Percentiles rank a stretch among this genome's conserved stretches.
Evolutionary conservation across 1,139 yeast genomes (phyloP).

Genomic region (Yamadazyma sp.): DNA sequence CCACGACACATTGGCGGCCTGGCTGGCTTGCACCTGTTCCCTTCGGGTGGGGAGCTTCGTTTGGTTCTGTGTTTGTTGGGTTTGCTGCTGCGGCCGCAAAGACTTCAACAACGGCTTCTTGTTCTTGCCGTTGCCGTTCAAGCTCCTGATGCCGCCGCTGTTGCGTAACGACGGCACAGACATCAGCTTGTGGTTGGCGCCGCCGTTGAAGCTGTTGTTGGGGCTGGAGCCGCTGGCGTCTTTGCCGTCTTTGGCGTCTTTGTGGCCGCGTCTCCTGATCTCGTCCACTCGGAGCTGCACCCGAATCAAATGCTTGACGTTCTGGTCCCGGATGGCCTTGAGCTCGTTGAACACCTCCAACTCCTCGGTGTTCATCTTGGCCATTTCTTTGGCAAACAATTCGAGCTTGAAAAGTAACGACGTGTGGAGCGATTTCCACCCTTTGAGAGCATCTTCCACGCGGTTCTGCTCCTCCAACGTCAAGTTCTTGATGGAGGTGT

Average conservation of each 20-base stretch:
- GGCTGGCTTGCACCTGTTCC: conserved; percentile 27
- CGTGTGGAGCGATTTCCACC: conserved; percentile 72
- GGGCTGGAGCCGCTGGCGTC: conserved; percentile 4
- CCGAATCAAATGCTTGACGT: conserved; percentile 46
- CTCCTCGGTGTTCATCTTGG: conserved; percentile 43
- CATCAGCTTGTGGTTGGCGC: conserved; percentile 12
- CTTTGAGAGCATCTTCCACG: conserved; percentile 58
- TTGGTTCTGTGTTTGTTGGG: neutral
- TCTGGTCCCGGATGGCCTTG: conserved; percentile 51
- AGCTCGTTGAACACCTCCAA: conserved; percentile 43
- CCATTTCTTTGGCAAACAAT: conserved; percentile 45
- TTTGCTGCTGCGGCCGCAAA: conserved; percentile 25
- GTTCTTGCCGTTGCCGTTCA: conserved; percentile 8
- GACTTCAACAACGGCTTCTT: conserved; percentile 26
- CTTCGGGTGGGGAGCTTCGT: conserved; percentile 12
- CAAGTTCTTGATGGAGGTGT: conserved; percentile 54
- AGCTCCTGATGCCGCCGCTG: conserved; percentile 12
- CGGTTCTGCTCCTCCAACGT: conserved; percentile 57
- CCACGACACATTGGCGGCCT: conserved; percentile 51
- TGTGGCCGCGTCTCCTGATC: conserved; percentile 20
- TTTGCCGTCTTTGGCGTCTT: conserved; percentile 11
- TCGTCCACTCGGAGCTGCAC: conserved; percentile 47
- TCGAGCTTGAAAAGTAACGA: conserved; percentile 58
- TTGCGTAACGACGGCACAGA: conserved; percentile 32
- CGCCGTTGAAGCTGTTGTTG: conserved; percentile 1